These are phyloP conservation scores for Gossypium sturtianum DNA, from an alignment of 345 rosid genomes.

Conservation along the genomic window DNA sequence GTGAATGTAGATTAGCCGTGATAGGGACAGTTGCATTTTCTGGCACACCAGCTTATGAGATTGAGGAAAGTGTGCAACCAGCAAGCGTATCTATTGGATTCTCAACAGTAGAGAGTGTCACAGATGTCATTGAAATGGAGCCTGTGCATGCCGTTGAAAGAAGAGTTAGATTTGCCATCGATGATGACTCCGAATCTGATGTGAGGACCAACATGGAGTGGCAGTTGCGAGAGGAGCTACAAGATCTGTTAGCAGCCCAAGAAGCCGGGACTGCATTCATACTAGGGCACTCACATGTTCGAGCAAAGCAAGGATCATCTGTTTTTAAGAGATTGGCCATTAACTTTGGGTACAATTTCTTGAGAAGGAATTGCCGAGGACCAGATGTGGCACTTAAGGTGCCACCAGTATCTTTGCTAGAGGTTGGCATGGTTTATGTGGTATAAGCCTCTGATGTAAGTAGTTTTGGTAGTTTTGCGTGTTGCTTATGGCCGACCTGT, in stretches of 20 bases:
- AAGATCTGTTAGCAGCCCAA: conserved; percentile 62
- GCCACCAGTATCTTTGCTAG: conserved; percentile 79
- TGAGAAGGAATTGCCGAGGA: conserved; percentile 87
- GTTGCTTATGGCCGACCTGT: not conserved
- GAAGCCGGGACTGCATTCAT: conserved; percentile 88
- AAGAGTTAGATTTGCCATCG: conserved; percentile 68
- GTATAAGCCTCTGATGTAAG: conserved; percentile 29
- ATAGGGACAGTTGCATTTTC: conserved; percentile 52
- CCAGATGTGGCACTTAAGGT: conserved; percentile 87
- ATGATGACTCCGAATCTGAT: conserved; percentile 38
- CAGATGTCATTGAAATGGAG: conserved; percentile 73
- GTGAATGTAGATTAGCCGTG: conserved; percentile 67
- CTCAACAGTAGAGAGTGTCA: conserved; percentile 56
- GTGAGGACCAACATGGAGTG: conserved; percentile 22
- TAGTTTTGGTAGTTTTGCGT: not conserved
- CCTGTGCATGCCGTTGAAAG: conserved; percentile 23
- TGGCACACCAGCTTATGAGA: conserved; percentile 44
- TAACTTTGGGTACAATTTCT: conserved; percentile 76
- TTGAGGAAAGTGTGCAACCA: conserved; percentile 54
- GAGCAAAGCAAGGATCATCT: conserved; percentile 91
- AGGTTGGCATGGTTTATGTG: conserved; percentile 97
- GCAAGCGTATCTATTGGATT: conserved; percentile 69
- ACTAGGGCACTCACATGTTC: conserved; percentile 85
- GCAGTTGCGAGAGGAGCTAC: conserved; percentile 55
- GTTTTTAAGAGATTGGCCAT: conserved; percentile 71